Evolutionary conservation across 139 green algal genomes (phyloP), one percentile per base, ranked within the genome.

Genomic region (Astrephomene gubernaculifera): DNA sequence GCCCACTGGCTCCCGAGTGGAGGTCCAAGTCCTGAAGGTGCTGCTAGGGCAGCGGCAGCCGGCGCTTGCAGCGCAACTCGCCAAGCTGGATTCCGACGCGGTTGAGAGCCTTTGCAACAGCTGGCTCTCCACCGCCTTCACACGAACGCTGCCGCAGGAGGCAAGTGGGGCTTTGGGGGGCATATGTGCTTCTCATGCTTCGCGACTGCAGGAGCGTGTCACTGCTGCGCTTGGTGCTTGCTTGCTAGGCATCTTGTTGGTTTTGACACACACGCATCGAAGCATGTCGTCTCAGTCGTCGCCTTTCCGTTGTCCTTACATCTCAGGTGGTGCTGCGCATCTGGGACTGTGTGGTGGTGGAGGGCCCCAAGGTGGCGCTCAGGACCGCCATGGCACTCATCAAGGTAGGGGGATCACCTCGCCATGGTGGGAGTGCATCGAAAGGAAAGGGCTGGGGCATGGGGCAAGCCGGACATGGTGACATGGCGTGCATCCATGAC

Each of bases 321-420:
- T 72, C 38, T n/a, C 79, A 85, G 79, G 49, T 60, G n/a, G 78
- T 74, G 25, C 65, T 79, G 49, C 82, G 87, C 36, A 79, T 90
- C 60, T 90, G 87, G 87, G 87, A 90, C 82, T 85, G 52, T 6
- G 21, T 83, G 25, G 44, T 90, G 65, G 53, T 80, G 17, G 87
- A 90, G 74, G 87, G 87, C 14, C 87, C 82, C 41, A 90, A 90
- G 78, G 87, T 90, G 43, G 27, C 79, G 12, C 52, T 87, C 38
- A 70, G 87, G 2, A 57, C 87, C 60, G 87, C 75, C 4, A 67
- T 90, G 61, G 82, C 87, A n/a, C 71, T 90, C 9, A 64, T 90
- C 64, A 90, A 90, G 86, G 85, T 89, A 63, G 0, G 84, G n/a
- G n/a, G n/a, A n/a, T n/a, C n/a, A n/a, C n/a, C n/a, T n/a, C n/a